Conservation (phyloP, 2,329 filamentous ascomycete genomes). For the Verticillium tricorpus region DNA sequence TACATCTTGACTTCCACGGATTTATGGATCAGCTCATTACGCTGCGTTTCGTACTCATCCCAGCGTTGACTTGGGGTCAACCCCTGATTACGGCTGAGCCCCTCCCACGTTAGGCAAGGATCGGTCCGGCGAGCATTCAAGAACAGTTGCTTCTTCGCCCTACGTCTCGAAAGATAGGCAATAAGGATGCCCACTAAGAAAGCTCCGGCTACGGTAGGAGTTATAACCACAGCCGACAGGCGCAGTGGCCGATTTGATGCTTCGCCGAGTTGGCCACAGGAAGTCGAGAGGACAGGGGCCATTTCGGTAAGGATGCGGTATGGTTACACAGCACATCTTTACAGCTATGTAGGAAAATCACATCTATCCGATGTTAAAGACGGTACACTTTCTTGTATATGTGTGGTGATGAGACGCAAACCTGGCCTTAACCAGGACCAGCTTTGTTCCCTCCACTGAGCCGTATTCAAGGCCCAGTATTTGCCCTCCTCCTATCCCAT, state of each 20-base stretch:
- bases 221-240: background rate
- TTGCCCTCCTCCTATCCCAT: background rate
- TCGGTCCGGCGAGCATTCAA: background rate
- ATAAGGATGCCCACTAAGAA: background rate
- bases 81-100: background rate
- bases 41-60: background rate
- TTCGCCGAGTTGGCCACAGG: background rate
- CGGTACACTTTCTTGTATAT: background rate
- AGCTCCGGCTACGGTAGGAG: background rate
- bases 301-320: background rate
- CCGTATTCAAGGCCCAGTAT: background rate
- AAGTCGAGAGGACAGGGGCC: background rate
- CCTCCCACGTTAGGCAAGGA: slow-evolving; percentile 1
- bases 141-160: background rate
- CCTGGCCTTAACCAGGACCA: background rate
- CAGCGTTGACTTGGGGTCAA: background rate
- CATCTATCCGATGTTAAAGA: background rate
- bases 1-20: background rate
- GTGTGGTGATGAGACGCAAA: background rate
- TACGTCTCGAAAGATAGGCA: background rate
- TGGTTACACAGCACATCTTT: background rate
- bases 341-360: background rate
- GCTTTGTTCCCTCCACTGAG: background rate
- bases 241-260: background rate
- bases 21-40: slow-evolving; percentile 1